These are phyloP conservation scores for Barnettozyma hawaiiensis DNA, from an alignment of 1,139 yeast species.

Conservation along the genomic window DNA sequence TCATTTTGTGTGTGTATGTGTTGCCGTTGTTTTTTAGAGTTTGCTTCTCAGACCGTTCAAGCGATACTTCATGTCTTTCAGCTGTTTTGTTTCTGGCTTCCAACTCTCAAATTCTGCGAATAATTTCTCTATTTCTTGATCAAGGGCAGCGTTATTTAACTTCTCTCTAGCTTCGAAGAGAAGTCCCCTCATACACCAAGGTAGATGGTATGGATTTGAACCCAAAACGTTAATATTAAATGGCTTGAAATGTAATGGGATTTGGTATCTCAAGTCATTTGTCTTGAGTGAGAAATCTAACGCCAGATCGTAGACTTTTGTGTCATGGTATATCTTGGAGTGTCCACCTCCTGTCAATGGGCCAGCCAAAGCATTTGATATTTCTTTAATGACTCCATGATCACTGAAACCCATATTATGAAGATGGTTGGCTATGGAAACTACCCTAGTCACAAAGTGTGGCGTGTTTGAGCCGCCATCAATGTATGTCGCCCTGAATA, in stretches of 20 bases:
- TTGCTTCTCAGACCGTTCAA: constrained; percentile 58
- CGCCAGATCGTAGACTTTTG: constrained; percentile 78
- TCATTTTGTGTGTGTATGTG: too few species aligned
- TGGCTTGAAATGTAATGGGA: constrained; percentile 53
- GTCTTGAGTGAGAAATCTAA: constrained; percentile 73
- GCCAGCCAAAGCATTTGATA: constrained; percentile 80
- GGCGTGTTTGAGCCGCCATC: constrained; percentile 52
- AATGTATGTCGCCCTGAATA: constrained; percentile 82
- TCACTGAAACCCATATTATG: constrained; percentile 66
- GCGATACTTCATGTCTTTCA: constrained; percentile 80
- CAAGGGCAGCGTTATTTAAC: constrained; percentile 34
- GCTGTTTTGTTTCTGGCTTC: constrained; percentile 76
- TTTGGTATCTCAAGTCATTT: constrained; percentile 48
- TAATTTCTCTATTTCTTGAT: constrained; percentile 52
- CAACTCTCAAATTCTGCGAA: constrained; percentile 72
- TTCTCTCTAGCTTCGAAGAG: constrained; percentile 43
- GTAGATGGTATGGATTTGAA: constrained; percentile 76
- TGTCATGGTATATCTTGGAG: constrained; percentile 81
- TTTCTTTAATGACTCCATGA: constrained; percentile 73
- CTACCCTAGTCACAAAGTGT: constrained; percentile 45
- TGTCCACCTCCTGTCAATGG: constrained; percentile 94
- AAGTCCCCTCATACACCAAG: constrained; percentile 89
- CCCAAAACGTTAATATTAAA: constrained; percentile 59
- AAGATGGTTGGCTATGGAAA: constrained; percentile 44
- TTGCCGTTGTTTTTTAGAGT: too few species aligned